These are phyloP conservation scores for Flaveria ramosissima DNA, from an alignment of 129 eudicot species.

Conservation along the genomic window DNA sequence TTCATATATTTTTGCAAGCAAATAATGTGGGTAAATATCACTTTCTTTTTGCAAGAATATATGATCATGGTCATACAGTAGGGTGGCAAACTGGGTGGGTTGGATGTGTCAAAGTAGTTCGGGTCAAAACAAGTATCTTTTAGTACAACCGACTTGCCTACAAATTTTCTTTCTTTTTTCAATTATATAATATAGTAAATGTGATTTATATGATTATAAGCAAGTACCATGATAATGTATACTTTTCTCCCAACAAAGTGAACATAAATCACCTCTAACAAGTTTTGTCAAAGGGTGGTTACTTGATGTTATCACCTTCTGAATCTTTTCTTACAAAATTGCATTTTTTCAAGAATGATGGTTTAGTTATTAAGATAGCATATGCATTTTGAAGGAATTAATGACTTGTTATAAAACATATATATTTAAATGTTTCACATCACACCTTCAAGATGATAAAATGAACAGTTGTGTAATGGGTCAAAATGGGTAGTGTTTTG, in stretches of 20 bases:
- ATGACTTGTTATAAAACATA: neutral
- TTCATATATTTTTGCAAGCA: neutral
- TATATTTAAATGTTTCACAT: neutral
- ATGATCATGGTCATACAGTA: neutral
- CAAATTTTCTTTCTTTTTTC: no score
- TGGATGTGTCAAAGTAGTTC: neutral
- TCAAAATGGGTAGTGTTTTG: neutral
- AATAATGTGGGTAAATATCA: neutral
- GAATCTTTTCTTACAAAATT: neutral
- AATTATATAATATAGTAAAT: neutral
- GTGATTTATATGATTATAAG: neutral
- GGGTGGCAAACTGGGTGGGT: neutral
- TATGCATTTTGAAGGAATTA: neutral
- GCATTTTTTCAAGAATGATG: neutral
- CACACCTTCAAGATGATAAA: neutral
- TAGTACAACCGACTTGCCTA: neutral
- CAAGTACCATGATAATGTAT: neutral
- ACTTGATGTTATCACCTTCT: no score
- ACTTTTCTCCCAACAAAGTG: neutral
- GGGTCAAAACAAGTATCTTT: neutral
- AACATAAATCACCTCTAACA: neutral
- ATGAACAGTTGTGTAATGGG: neutral
- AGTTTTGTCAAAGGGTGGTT: no score
- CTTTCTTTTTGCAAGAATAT: neutral
- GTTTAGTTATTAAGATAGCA: neutral